Conservation (phyloP, 2,329 filamentous ascomycete species). For the Westerdykella sp. region DNA sequence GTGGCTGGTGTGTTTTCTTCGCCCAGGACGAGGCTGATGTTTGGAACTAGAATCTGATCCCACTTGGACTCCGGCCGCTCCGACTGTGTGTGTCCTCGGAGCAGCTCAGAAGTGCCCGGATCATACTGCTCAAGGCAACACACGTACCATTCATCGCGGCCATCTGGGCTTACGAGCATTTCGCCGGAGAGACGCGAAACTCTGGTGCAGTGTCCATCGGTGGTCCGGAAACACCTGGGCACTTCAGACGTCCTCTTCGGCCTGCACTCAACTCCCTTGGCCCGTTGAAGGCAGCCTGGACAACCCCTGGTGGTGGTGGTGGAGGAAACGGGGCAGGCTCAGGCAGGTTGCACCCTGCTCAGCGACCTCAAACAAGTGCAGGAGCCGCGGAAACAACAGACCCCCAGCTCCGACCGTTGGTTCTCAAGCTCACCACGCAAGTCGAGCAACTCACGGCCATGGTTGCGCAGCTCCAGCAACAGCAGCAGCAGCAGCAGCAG, state of each 20-base stretch:
- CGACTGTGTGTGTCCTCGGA: conserved; percentile 61
- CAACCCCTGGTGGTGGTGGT: conserved; percentile 17
- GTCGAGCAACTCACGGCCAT: conserved; percentile 37
- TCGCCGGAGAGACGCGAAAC: conserved; percentile 19
- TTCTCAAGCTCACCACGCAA: conserved; percentile 35
- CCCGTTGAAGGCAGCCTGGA: conserved; percentile 20
- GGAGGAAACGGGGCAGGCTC: conserved; percentile 3
- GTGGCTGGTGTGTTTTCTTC: background rate
- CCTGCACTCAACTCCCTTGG: conserved; percentile 30
- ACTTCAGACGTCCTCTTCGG: conserved; percentile 22
- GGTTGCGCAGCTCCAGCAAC: conserved; percentile 32
- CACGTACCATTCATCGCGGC: conserved; percentile 62
- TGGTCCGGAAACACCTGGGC: conserved; percentile 26
- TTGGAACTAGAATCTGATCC: conserved; percentile 58
- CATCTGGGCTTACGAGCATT: conserved; percentile 61
- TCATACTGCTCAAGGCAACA: conserved; percentile 53
- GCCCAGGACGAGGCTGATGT: conserved; percentile 26
- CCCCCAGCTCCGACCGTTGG: conserved; percentile 31
- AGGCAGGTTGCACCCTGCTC: conserved; percentile 13
- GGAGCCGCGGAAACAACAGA: conserved; percentile 21
- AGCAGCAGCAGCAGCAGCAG: conserved; percentile 12
- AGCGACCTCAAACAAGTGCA: conserved; percentile 18
- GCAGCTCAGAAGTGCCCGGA: conserved; percentile 55
- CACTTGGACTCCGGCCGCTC: conserved; percentile 65
- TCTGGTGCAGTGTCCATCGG: conserved; percentile 23